Conservation (phyloP, 345 rosid species). For the Brassica cretica region DNA sequence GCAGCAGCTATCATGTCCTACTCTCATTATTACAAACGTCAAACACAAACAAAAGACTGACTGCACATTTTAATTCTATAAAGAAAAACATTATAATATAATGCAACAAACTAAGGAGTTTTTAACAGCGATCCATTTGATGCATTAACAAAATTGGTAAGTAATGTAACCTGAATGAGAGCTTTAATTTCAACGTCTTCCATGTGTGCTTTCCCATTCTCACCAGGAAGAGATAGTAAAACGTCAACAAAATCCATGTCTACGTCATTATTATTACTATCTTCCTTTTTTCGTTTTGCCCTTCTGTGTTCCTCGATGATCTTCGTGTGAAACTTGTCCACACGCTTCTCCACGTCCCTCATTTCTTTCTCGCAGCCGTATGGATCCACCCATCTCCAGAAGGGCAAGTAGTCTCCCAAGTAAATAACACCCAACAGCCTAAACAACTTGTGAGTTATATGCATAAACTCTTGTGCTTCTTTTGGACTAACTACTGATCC, state of each 20-base stretch:
- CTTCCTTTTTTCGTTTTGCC: slow-evolving; percentile 28
- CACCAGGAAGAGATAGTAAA: slow-evolving; percentile 73
- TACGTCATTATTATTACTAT: not conserved
- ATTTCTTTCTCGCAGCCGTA: slow-evolving; percentile 73
- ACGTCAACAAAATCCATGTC: slow-evolving; percentile 89
- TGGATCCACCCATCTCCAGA: slow-evolving; percentile 94
- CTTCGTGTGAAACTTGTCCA: slow-evolving; percentile 77
- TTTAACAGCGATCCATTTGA: not conserved
- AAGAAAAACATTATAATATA: not conserved
- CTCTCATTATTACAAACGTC: not conserved
- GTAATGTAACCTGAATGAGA: slow-evolving; percentile 63
- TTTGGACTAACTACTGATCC: slow-evolving; percentile 54
- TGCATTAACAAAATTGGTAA: not conserved
- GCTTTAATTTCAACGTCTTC: slow-evolving; percentile 87
- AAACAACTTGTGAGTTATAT: slow-evolving; percentile 70
- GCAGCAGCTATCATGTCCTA: slow-evolving; percentile 96
- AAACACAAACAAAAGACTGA: not conserved
- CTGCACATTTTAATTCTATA: not conserved
- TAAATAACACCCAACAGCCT: slow-evolving; percentile 76
- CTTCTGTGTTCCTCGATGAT: slow-evolving; percentile 70
- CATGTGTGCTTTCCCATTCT: slow-evolving; percentile 64
- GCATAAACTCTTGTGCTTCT: slow-evolving; percentile 88
- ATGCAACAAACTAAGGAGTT: not conserved
- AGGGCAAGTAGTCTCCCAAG: slow-evolving; percentile 83
- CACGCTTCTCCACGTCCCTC: slow-evolving; percentile 84